A percentile compares a stretch with the other conserved stretches of the same genome.
These are phyloP conservation scores for Castanea crenata DNA, from an alignment of 306 rosid species.

Conservation along the genomic window DNA sequence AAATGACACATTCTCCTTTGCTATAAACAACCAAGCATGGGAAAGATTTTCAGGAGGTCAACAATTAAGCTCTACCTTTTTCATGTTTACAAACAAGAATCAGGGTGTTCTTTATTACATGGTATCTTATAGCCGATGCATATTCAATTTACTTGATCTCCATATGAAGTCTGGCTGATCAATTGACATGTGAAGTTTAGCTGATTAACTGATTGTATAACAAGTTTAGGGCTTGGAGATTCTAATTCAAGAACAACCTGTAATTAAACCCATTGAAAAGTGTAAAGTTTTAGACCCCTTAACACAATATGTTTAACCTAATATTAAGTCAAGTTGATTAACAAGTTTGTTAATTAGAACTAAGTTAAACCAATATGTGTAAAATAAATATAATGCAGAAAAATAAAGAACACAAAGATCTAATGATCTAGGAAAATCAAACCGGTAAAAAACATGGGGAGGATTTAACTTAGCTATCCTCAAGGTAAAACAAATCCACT, in stretches of 20 bases:
- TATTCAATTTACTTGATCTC: conserved; percentile 28
- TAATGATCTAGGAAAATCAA: no score
- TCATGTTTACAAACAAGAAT: neutral
- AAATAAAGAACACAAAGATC: no score
- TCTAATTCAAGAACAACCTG: conserved; percentile 82
- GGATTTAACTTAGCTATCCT: no score
- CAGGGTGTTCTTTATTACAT: neutral
- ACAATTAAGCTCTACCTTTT: neutral
- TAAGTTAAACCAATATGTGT: no score
- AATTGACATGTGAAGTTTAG: conserved; percentile 66
- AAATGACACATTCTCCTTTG: no score
- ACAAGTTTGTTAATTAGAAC: no score
- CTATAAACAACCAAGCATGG: neutral
- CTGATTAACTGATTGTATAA: conserved; percentile 51
- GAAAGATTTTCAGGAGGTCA: neutral
- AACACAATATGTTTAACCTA: no score
- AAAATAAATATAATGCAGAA: no score
- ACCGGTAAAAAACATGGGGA: no score
- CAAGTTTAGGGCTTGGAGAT: conserved; percentile 52
- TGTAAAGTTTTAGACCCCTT: no score
- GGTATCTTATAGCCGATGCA: conserved; percentile 3
- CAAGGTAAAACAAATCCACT: no score
- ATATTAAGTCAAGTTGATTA: no score
- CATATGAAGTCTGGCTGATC: conserved; percentile 67
- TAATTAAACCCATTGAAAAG: neutral